Percentiles rank a stretch among this genome's conserved stretches.
These are phyloP conservation scores for Zymoseptoria crescenta DNA, from an alignment of 2,329 filamentous ascomycete genomes.

Conservation along the genomic window DNA sequence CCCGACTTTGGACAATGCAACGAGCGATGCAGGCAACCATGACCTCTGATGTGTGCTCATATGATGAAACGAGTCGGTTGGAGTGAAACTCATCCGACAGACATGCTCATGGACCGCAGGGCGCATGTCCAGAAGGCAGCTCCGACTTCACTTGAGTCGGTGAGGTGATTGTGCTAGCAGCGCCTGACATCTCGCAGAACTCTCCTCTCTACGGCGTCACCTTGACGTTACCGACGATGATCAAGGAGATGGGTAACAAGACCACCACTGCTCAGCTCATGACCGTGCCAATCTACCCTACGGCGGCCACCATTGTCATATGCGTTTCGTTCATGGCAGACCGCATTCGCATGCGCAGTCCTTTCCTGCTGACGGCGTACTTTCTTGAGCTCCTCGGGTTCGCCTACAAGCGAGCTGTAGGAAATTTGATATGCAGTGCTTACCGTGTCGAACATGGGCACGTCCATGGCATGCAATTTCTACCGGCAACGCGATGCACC, in stretches of 20 bases:
- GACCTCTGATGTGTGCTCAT: too few species aligned
- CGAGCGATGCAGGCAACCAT: too few species aligned
- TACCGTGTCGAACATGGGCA: conserved; percentile 42
- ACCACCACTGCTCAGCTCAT: conserved; percentile 38
- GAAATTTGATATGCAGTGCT: conserved; percentile 41
- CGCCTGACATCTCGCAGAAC: conserved; percentile 17
- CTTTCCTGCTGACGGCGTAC: background rate
- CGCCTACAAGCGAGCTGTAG: conserved; percentile 43
- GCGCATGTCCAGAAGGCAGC: too few species aligned
- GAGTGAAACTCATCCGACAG: too few species aligned
- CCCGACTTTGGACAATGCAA: too few species aligned
- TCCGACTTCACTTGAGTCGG: too few species aligned
- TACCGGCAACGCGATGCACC: conserved; percentile 49
- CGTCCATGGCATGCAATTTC: conserved; percentile 62
- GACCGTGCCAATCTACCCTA: conserved; percentile 38
- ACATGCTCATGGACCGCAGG: too few species aligned
- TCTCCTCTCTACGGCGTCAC: conserved; percentile 38
- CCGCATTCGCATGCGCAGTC: conserved; percentile 1
- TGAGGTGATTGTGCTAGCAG: too few species aligned
- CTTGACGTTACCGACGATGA: conserved; percentile 23
- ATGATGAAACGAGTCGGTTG: too few species aligned
- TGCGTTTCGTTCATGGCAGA: background rate
- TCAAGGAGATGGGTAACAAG: conserved; percentile 33
- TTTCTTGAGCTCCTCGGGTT: conserved; percentile 12
- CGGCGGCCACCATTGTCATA: conserved; percentile 8